These are phyloP conservation scores for Exophiala oligosperma DNA, from an alignment of 2,329 filamentous ascomycete genomes.

Conservation along the genomic window DNA sequence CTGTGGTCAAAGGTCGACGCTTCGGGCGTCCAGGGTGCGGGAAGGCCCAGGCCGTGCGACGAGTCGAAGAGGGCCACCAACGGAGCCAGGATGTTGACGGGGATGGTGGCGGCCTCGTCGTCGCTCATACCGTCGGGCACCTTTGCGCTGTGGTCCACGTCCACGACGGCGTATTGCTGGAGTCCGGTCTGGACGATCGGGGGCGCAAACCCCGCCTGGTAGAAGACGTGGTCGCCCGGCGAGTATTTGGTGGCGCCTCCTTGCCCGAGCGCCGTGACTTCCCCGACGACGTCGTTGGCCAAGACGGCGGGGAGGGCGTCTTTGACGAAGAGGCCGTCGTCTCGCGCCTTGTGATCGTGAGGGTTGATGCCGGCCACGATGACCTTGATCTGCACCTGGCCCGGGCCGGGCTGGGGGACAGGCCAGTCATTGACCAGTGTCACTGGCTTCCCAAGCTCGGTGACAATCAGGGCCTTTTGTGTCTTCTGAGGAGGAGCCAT, in stretches of 20 bases:
- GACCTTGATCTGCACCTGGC: slow-evolving; percentile 41
- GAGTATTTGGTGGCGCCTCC: slow-evolving; percentile 26
- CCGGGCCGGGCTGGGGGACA: slow-evolving; percentile 34
- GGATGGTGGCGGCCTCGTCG: slow-evolving; percentile 40
- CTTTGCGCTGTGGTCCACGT: slow-evolving; percentile 32
- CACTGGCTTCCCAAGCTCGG: slow-evolving; percentile 19
- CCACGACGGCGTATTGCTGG: slow-evolving; percentile 41
- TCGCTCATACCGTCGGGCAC: slow-evolving; percentile 38
- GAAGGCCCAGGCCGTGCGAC: slow-evolving; percentile 33
- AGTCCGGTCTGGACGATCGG: slow-evolving; percentile 30
- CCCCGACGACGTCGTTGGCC: slow-evolving; percentile 38
- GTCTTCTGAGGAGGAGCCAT: slow-evolving; percentile 15
- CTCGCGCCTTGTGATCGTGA: slow-evolving; percentile 43
- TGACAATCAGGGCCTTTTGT: slow-evolving; percentile 20
- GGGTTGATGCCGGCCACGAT: slow-evolving; percentile 36
- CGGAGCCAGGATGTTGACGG: slow-evolving; percentile 38
- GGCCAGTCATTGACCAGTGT: slow-evolving; percentile 19
- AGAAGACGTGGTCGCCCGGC: slow-evolving; percentile 38
- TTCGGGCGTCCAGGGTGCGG: slow-evolving; percentile 19
- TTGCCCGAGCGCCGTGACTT: slow-evolving; percentile 32
- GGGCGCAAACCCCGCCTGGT: slow-evolving; percentile 24
- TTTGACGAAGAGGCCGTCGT: slow-evolving; percentile 39
- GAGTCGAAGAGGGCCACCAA: slow-evolving; percentile 38
- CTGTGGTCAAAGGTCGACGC: slow-evolving; percentile 25
- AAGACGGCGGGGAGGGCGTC: slow-evolving; percentile 35